These are phyloP conservation scores for Pseudocercospora pini-densiflorae DNA, from an alignment of 2,329 filamentous ascomycete species.

Conservation along the genomic window DNA sequence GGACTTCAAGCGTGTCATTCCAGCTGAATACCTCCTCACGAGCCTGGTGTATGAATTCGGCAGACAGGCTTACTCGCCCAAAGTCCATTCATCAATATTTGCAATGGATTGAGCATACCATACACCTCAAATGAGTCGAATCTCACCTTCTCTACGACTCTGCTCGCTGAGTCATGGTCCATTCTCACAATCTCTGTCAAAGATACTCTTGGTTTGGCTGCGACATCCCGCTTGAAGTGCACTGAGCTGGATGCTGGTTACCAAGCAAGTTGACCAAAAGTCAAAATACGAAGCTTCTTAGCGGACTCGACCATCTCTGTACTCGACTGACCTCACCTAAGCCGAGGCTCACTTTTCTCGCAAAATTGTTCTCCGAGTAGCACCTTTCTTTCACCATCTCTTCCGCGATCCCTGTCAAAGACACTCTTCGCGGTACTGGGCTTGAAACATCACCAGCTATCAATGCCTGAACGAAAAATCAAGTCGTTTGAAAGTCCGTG, in stretches of 20 bases:
- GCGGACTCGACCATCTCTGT: too few relatives aligned
- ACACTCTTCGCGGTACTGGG: background rate
- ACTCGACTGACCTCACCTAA: too few relatives aligned
- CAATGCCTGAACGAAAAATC: too few relatives aligned
- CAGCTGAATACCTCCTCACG: background rate
- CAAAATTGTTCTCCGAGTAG: background rate
- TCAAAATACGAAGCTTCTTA: too few relatives aligned
- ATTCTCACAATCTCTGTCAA: background rate
- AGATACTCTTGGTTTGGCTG: background rate
- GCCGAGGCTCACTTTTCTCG: background rate
- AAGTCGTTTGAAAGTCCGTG: background rate
- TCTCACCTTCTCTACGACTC: too few relatives aligned
- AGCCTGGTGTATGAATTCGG: background rate
- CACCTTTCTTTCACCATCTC: background rate
- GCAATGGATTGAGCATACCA: background rate
- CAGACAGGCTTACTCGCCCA: background rate
- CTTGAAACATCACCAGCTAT: background rate
- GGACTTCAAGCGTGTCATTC: background rate
- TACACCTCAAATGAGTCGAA: background rate
- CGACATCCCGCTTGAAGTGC: background rate
- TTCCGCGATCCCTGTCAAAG: background rate
- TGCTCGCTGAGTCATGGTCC: too few relatives aligned
- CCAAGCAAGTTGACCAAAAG: too few relatives aligned
- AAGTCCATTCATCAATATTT: background rate
- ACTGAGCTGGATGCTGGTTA: background rate